Conservation (phyloP, 106 monocot genomes). For the Acorus calamus region DNA sequence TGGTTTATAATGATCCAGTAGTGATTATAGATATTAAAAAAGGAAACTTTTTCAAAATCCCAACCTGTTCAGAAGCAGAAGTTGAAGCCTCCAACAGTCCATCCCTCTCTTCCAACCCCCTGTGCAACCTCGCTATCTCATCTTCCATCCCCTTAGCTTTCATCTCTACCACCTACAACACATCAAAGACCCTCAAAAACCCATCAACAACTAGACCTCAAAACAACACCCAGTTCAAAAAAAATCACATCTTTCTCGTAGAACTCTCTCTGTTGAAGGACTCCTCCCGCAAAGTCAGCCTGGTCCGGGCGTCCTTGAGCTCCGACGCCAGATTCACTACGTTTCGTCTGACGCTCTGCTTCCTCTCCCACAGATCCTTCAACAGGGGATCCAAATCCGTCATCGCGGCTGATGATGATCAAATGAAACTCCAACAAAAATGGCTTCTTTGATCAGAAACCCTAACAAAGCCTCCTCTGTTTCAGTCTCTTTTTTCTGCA, state of each 20-base stretch:
- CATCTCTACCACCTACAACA: conserved; percentile 43
- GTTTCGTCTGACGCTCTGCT: conserved; percentile 54
- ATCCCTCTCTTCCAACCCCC: conserved; percentile 40
- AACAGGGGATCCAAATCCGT: conserved; percentile 70
- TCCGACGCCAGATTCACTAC: conserved; percentile 65
- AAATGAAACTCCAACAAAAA: no score
- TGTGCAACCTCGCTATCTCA: conserved; percentile 44
- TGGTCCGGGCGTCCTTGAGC: conserved; percentile 57
- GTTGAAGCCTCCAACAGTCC: conserved; percentile 29
- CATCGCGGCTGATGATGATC: no score
- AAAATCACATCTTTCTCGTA: conserved; percentile 45
- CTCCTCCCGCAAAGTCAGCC: conserved; percentile 51
- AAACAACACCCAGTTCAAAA: no score
- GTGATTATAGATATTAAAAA: no score
- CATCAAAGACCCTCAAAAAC: background rate
- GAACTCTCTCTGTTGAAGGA: conserved; percentile 33
- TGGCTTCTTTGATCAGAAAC: no score
- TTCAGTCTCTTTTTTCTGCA: no score
- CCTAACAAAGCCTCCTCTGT: no score
- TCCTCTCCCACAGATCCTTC: conserved; percentile 82
- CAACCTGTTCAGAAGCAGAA: conserved; percentile 42
- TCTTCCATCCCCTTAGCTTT: conserved; percentile 78
- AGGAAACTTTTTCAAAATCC: no score
- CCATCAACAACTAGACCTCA: background rate
- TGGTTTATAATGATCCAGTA: no score